A percentile compares a stretch with the other conserved stretches of the same genome.
Conservation (phyloP, 2,329 filamentous ascomycete genomes). For the Saccharata proteae region DNA sequence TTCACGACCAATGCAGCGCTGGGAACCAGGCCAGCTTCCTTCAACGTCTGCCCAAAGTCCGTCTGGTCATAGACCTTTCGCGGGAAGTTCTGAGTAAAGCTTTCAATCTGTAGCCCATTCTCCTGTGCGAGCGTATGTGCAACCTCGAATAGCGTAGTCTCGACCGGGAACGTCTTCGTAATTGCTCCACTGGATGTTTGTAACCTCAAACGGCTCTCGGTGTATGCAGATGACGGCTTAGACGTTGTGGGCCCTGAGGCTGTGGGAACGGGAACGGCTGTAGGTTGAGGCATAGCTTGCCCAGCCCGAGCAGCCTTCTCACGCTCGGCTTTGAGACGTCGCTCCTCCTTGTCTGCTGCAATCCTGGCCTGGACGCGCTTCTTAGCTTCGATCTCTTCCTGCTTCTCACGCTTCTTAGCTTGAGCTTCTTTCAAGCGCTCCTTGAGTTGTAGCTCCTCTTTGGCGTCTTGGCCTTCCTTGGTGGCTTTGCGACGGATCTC, state of each 20-base stretch:
- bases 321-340: conserved; percentile 70
- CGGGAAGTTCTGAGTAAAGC: conserved; percentile 79
- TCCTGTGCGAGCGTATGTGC: conserved; percentile 64
- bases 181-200: conserved; percentile 67
- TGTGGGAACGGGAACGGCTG: conserved; percentile 35
- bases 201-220: conserved; percentile 68
- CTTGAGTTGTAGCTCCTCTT: conserved; percentile 78
- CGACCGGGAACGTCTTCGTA: conserved; percentile 76
- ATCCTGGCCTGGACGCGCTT: conserved; percentile 87
- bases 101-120: conserved; percentile 55
- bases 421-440: conserved; percentile 87
- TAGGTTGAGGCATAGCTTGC: conserved; percentile 39
- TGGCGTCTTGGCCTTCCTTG: conserved; percentile 75
- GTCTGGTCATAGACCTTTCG: conserved; percentile 58
- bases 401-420: conserved; percentile 77
- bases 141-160: conserved; percentile 88
- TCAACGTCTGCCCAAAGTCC: conserved; percentile 82
- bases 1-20: conserved; percentile 76
- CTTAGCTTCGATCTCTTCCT: conserved; percentile 73
- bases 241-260: conserved; percentile 37
- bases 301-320: conserved; percentile 82
- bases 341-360: conserved; percentile 84
- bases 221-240: conserved; percentile 60
- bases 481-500: conserved; percentile 76
- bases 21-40: conserved; percentile 81